Evolutionary conservation across 2,329 filamentous ascomycete genomes (phyloP).

Genomic region (Periconia sp.): DNA sequence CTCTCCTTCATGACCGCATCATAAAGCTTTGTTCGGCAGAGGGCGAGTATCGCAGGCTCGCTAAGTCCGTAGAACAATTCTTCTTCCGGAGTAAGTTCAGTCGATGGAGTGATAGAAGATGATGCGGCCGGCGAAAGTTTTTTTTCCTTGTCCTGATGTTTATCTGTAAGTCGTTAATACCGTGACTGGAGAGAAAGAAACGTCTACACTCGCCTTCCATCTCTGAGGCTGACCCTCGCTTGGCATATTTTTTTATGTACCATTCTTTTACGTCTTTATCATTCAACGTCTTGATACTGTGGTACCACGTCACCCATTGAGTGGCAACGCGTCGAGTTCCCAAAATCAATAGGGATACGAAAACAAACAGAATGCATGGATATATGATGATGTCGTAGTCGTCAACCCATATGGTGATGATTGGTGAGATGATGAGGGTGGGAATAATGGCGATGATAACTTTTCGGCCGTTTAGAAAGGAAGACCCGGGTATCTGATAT

Average conservation of each 20-base stretch:
- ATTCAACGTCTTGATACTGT: conserved; percentile 52
- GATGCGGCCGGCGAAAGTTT: conserved; percentile 26
- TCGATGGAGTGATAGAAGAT: conserved; percentile 32
- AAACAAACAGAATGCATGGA: conserved; percentile 56
- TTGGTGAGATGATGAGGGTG: conserved; percentile 58
- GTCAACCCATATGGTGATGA: conserved; percentile 56
- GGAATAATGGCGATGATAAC: conserved; percentile 59
- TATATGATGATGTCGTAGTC: conserved; percentile 60
- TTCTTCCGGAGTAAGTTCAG: conserved; percentile 25
- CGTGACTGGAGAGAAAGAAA: background rate
- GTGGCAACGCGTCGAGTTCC: conserved; percentile 57
- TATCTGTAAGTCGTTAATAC: conserved; percentile 10
- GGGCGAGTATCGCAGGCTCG: conserved; percentile 52
- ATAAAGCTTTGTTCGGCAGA: conserved; percentile 51
- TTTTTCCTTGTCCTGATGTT: conserved; percentile 18
- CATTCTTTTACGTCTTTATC: conserved; percentile 55
- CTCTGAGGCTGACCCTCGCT: conserved; percentile 7
- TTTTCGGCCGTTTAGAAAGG: conserved; percentile 59
- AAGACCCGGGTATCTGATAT: conserved; percentile 55
- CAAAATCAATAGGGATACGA: conserved; percentile 54
- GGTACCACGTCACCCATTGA: conserved; percentile 62
- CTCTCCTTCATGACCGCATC: conserved; percentile 50
- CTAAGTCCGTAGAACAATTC: conserved; percentile 47
- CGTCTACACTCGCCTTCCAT: conserved; percentile 16
- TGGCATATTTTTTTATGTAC: conserved; percentile 43